Percentiles rank a stretch among this genome's conserved stretches.
phyloP scores from a whole-genome alignment of 139 green algal genomes.

The Haematococcus lacustris region DNA sequence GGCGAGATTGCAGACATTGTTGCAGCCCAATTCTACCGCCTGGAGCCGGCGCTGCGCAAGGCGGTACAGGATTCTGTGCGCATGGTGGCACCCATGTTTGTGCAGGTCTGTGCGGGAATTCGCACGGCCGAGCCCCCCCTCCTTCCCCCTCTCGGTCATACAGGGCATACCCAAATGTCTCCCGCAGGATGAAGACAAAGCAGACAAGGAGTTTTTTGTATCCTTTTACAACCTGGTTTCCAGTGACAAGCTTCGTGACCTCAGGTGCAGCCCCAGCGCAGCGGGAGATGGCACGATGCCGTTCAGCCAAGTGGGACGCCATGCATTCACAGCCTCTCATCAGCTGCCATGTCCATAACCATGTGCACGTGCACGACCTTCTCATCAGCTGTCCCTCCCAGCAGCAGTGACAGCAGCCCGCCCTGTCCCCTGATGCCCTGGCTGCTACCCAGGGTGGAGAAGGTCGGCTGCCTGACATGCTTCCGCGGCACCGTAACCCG shows the following conservation, averaged over 20 bases:
- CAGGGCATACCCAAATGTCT: too few species aligned
- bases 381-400: too few species aligned
- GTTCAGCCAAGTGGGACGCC: too few species aligned
- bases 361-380: too few species aligned
- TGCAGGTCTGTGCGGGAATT: not conserved
- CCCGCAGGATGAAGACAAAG: conserved; percentile 37
- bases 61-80: conserved; percentile 69
- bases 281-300: too few species aligned
- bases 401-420: not conserved
- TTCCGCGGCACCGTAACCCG: conserved; percentile 88
- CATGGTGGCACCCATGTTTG: conserved; percentile 41
- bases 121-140: too few species aligned
- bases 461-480: conserved; percentile 49
- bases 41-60: conserved; percentile 71
- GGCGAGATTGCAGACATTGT: conserved; percentile 48
- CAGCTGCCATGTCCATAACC: too few species aligned
- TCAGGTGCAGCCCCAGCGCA: conserved; percentile 8
- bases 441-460: conserved; percentile 22
- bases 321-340: too few species aligned
- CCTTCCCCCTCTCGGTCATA: too few species aligned
- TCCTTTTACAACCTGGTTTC: conserved; percentile 66
- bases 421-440: conserved; percentile 37
- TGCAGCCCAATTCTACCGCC: conserved; percentile 36
- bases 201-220: conserved; percentile 81
- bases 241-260: conserved; percentile 44